Evolutionary conservation across 2,329 filamentous ascomycete genomes (phyloP).

Genomic region (Fusarium sp.): DNA sequence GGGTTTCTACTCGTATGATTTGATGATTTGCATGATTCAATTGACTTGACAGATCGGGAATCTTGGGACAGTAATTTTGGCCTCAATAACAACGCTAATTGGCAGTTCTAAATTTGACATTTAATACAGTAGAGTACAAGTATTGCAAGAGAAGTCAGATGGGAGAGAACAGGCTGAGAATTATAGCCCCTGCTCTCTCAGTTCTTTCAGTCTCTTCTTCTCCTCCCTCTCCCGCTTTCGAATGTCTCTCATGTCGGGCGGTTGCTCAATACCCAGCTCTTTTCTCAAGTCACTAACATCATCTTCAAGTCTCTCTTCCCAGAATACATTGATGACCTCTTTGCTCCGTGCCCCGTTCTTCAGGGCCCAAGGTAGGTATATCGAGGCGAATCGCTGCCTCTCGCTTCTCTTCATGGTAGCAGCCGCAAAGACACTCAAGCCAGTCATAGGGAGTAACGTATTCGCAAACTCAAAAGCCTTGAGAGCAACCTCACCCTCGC

Average conservation of each 20-base stretch:
- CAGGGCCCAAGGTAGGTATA: conserved; percentile 91
- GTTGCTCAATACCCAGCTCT: conserved; percentile 85
- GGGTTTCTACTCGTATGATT: not conserved
- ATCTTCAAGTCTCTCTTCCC: conserved; percentile 92
- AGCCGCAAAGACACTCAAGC: conserved; percentile 83
- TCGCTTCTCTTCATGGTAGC: conserved; percentile 87
- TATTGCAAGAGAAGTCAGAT: not conserved
- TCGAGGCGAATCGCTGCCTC: conserved; percentile 75
- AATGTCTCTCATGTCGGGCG: conserved; percentile 84
- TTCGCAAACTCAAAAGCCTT: conserved; percentile 99
- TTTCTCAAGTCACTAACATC: conserved; percentile 80
- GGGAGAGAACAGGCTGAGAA: not conserved
- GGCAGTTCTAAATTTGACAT: not conserved
- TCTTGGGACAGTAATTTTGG: not conserved
- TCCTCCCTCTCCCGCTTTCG: conserved; percentile 76
- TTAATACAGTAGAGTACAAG: conserved; percentile 20
- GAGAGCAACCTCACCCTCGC: conserved; percentile 97
- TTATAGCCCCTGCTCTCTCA: conserved; percentile 40
- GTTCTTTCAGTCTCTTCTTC: conserved; percentile 70
- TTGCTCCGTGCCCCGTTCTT: conserved; percentile 79
- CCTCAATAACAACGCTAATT: conserved; percentile 8
- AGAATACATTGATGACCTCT: conserved; percentile 95
- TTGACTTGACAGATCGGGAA: not conserved
- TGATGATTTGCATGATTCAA: not conserved
- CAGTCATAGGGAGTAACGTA: conserved; percentile 94